phyloP scores from a whole-genome alignment of 225 moss, liverwort and hornwort species.

The Bryoerythrophyllum caledonicum region DNA sequence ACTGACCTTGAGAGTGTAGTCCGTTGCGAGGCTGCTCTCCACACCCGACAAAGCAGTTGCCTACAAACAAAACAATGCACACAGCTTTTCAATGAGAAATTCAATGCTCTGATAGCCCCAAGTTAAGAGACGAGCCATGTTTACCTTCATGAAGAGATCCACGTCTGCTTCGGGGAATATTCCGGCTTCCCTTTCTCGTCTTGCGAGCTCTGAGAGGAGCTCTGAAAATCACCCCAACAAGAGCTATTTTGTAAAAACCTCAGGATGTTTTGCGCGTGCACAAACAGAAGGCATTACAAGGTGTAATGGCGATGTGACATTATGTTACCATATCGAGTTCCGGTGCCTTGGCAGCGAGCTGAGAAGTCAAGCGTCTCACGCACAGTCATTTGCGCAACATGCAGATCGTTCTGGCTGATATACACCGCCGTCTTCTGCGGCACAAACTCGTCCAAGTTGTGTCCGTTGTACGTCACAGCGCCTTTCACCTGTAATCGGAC shows the following conservation, averaged over 20 bases:
- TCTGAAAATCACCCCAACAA: constrained; percentile 28
- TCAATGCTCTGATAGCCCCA: too few species aligned
- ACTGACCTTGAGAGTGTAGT: constrained; percentile 57
- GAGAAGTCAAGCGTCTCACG: constrained; percentile 81
- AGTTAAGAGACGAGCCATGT: too few species aligned
- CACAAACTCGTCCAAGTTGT: constrained; percentile 63
- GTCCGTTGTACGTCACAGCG: constrained; percentile 66
- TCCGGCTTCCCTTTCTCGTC: constrained; percentile 59
- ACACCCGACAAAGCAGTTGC: constrained; percentile 61
- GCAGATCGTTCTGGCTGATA: constrained; percentile 66
- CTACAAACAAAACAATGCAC: constrained; percentile 24
- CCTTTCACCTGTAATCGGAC: constrained; percentile 45
- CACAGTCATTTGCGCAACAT: constrained; percentile 69
- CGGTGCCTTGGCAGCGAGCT: constrained; percentile 75
- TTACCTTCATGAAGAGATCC: constrained; percentile 64
- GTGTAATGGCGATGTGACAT: background rate
- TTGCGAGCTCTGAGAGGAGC: constrained; percentile 61
- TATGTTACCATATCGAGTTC: constrained; percentile 61
- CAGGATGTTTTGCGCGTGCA: too few species aligned
- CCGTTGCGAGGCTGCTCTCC: constrained; percentile 56
- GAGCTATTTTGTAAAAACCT: too few species aligned
- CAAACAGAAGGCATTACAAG: background rate
- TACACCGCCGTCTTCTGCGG: constrained; percentile 73
- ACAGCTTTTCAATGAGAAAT: constrained; percentile 5
- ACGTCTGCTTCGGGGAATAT: constrained; percentile 65